These are phyloP conservation scores for Drechslerella coelobrocha DNA, from an alignment of 2,329 filamentous ascomycete species.

Conservation along the genomic window DNA sequence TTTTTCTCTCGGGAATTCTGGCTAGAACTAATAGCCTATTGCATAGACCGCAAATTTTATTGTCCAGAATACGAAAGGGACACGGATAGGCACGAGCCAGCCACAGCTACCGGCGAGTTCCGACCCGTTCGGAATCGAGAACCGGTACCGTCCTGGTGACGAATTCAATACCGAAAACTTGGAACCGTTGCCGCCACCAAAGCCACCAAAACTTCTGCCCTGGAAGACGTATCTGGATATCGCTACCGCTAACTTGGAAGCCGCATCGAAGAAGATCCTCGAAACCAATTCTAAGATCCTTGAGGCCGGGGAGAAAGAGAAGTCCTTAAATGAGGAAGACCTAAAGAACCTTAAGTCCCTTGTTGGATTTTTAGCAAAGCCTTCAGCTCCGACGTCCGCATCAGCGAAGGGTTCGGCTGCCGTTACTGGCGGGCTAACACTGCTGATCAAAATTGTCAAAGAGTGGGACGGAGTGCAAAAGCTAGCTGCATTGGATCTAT, in stretches of 20 bases:
- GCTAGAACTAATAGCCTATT: background rate
- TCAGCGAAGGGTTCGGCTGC: slow-evolving; percentile 61
- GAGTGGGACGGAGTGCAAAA: slow-evolving; percentile 81
- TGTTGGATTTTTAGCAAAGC: slow-evolving; percentile 68
- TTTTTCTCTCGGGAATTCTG: background rate
- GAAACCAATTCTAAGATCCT: slow-evolving; percentile 78
- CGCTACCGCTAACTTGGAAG: slow-evolving; percentile 71
- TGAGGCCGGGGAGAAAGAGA: slow-evolving; percentile 72
- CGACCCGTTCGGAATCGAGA: slow-evolving; percentile 80
- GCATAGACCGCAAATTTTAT: slow-evolving; percentile 83
- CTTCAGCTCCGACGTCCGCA: slow-evolving; percentile 57
- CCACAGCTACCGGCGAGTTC: slow-evolving; percentile 60
- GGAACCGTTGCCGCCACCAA: slow-evolving; percentile 57
- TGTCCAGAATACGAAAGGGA: slow-evolving; percentile 83
- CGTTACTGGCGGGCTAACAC: slow-evolving; percentile 65
- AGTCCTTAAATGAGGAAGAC: slow-evolving; percentile 76
- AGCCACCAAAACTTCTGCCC: slow-evolving; percentile 70
- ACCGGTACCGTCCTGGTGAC: slow-evolving; percentile 78
- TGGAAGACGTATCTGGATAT: slow-evolving; percentile 82
- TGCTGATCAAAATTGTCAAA: slow-evolving; percentile 75
- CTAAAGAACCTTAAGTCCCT: slow-evolving; percentile 69
- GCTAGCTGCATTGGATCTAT: slow-evolving; percentile 82
- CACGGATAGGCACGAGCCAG: slow-evolving; percentile 73
- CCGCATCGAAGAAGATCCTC: slow-evolving; percentile 77
- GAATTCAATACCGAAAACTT: slow-evolving; percentile 59